A percentile compares a stretch with the other conserved stretches of the same genome.
Conservation (phyloP, 1,139 yeast species). For the Taphrina wiesneri region DNA sequence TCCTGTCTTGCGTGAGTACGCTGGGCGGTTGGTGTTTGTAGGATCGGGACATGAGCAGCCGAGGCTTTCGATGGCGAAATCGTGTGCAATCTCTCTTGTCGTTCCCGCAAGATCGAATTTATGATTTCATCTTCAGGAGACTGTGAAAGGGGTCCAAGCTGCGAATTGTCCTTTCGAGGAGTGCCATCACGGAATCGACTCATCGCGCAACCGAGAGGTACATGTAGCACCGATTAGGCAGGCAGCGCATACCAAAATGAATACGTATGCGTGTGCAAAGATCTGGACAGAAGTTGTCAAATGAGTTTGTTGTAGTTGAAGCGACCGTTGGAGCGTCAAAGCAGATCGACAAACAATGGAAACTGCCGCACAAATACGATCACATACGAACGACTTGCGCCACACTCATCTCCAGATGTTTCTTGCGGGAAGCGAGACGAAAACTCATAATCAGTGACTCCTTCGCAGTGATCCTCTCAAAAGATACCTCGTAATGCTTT, state of each 20-base stretch:
- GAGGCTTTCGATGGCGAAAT: background rate
- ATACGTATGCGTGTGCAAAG: no score
- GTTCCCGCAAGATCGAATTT: constrained; percentile 10
- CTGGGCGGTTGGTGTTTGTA: background rate
- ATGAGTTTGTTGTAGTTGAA: no score
- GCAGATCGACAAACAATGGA: background rate
- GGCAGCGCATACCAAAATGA: no score
- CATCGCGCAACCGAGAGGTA: background rate
- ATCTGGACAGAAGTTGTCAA: no score
- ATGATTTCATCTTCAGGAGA: constrained; percentile 15
- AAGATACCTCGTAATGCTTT: no score
- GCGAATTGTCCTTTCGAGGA: background rate
- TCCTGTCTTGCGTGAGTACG: background rate
- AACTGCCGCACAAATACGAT: background rate
- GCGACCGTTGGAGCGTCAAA: background rate
- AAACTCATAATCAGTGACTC: no score
- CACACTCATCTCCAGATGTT: no score
- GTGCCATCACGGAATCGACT: constrained; percentile 8
- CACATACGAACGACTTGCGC: no score
- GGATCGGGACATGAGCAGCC: background rate
- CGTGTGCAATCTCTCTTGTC: background rate
- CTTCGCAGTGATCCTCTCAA: no score
- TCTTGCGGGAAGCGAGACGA: no score
- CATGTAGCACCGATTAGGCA: background rate
- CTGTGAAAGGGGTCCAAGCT: background rate